Percentiles rank a stretch among this genome's conserved stretches.
These are phyloP conservation scores for Sporothrix brasiliensis DNA, from an alignment of 2,329 filamentous ascomycete genomes.

Conservation along the genomic window DNA sequence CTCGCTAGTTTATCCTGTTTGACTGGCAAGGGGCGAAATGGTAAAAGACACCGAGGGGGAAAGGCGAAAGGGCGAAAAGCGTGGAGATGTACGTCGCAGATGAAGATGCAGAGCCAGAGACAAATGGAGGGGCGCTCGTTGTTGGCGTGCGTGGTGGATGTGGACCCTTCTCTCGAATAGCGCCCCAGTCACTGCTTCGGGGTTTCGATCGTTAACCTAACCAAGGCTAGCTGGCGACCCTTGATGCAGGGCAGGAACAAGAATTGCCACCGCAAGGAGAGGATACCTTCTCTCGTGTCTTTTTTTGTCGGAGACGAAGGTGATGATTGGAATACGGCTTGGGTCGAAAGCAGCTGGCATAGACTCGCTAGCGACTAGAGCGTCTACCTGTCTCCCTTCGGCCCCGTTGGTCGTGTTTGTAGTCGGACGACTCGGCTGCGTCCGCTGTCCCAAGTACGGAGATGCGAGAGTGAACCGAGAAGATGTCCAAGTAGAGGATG, in stretches of 20 bases:
- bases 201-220: constrained; percentile 1
- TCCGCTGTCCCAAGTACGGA: constrained; percentile 3
- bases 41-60: neutral
- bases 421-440: constrained; percentile 2
- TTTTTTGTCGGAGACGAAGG: constrained; percentile 4
- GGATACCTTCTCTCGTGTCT: too few species aligned
- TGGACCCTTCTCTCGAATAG: constrained; percentile 32
- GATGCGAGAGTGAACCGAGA: neutral
- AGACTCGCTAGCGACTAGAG: neutral
- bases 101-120: constrained; percentile 5
- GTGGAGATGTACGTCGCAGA: neutral
- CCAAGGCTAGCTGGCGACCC: constrained; percentile 17
- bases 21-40: constrained; percentile 22
- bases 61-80: neutral
- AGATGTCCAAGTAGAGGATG: neutral
- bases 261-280: constrained; percentile 7
- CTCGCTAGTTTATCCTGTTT: constrained; percentile 8
- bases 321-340: too few species aligned
- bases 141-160: constrained; percentile 27
- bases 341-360: neutral
- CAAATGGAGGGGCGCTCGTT: constrained; percentile 26
- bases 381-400: neutral
- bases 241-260: constrained; percentile 26
- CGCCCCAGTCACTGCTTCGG: constrained; percentile 33
- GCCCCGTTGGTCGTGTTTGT: neutral